A percentile compares a stretch with the other conserved stretches of the same genome.
Conservation (phyloP, 2,329 filamentous ascomycete genomes). For the Aspergillus fischeri region DNA sequence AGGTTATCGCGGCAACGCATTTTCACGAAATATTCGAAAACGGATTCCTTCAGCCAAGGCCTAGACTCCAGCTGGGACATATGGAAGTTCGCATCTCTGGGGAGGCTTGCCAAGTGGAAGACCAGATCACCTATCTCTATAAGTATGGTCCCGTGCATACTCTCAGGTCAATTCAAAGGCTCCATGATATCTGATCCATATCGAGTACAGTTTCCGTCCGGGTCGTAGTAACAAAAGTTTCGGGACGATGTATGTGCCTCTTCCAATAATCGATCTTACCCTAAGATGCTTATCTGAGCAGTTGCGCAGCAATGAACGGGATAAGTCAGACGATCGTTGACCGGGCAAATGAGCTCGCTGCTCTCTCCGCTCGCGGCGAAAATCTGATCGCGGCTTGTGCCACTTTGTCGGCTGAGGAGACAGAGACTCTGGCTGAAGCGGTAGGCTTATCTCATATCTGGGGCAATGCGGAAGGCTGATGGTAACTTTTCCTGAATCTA, state of each 20-base stretch:
- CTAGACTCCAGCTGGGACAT: constrained; percentile 51
- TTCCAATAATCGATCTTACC: not conserved
- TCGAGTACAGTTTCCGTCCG: constrained; percentile 41
- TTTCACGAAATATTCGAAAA: constrained; percentile 57
- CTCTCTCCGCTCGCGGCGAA: constrained; percentile 66
- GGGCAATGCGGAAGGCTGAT: not conserved
- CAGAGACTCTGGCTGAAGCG: constrained; percentile 63
- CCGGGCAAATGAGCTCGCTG: constrained; percentile 69
- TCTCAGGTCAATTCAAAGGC: not conserved
- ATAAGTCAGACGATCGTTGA: constrained; percentile 68
- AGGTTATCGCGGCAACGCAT: constrained; percentile 60
- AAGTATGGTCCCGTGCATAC: constrained; percentile 39
- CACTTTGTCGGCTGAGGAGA: constrained; percentile 60
- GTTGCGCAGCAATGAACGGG: constrained; percentile 82
- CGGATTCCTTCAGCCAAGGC: constrained; percentile 46
- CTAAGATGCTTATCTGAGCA: constrained; percentile 17
- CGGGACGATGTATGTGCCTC: constrained; percentile 57
- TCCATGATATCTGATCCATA: not conserved
- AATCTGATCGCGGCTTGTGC: constrained; percentile 72
- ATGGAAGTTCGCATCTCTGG: constrained; percentile 53
- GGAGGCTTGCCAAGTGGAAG: constrained; percentile 40
- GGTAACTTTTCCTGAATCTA: not conserved
- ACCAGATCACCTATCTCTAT: constrained; percentile 65
- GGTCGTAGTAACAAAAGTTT: constrained; percentile 78
- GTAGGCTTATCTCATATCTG: constrained; percentile 34